Evolutionary conservation across 2,329 filamentous ascomycete genomes (phyloP).

Genomic region (Neurospora crassa): DNA sequence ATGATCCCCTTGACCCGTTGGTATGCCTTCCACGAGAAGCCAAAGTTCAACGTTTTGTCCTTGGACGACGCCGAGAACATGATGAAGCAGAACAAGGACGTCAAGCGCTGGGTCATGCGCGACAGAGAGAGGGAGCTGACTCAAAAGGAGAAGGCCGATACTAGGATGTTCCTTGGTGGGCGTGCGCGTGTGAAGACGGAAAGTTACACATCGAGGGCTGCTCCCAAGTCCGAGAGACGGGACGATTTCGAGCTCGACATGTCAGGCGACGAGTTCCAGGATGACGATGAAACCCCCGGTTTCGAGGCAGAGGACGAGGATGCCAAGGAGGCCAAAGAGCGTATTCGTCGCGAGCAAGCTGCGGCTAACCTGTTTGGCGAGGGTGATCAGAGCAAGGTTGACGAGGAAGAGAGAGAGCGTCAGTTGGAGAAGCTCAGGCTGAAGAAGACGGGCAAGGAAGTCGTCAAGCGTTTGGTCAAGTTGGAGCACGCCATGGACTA

Average conservation of each 20-base stretch:
- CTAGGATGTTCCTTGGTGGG: constrained; percentile 40
- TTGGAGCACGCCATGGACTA: constrained; percentile 83
- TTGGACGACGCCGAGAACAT: constrained; percentile 79
- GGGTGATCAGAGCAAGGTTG: constrained; percentile 59
- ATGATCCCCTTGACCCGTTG: constrained; percentile 93
- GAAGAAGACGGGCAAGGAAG: constrained; percentile 63
- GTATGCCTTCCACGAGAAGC: constrained; percentile 80
- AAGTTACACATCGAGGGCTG: constrained; percentile 52
- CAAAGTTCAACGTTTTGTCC: constrained; percentile 66
- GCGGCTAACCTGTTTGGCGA: constrained; percentile 74
- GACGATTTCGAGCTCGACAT: constrained; percentile 64
- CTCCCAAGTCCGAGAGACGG: constrained; percentile 52
- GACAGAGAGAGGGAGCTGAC: constrained; percentile 49
- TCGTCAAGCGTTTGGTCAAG: constrained; percentile 73
- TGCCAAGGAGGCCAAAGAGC: constrained; percentile 58
- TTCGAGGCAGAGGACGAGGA: constrained; percentile 77
- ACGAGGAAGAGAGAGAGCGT: constrained; percentile 61
- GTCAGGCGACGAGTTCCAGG: constrained; percentile 68
- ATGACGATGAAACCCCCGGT: constrained; percentile 72
- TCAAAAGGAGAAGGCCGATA: constrained; percentile 53
- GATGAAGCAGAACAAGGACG: constrained; percentile 68
- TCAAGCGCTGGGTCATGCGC: constrained; percentile 73
- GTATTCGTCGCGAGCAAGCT: constrained; percentile 73
- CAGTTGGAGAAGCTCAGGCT: constrained; percentile 58
- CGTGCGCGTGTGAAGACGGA: constrained; percentile 58